Base-by-base conservation (phyloP, 345 rosid genomes). In the Linum usitatissimum region DNA sequence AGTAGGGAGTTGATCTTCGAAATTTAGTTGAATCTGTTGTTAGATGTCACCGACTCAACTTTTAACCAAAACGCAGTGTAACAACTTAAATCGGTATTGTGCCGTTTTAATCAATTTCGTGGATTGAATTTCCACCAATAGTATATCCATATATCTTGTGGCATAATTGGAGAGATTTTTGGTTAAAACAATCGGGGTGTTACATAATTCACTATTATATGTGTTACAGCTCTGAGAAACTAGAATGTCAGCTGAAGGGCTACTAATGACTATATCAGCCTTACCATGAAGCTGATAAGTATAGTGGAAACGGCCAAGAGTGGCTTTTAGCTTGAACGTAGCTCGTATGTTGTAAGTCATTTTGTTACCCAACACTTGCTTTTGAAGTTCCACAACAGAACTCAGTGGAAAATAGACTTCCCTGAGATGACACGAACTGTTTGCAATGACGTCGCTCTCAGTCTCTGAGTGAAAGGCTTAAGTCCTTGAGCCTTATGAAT, bases 201-300 rank as follows among this genome's bases (percentile, higher is more conserved):
- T n/a, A n/a, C n/a, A n/a, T n/a, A n/a, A n/a, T n/a, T n/a, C n/a
- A n/a, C n/a, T n/a, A n/a, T n/a, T 79, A 68, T 73, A 84, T 21
- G 88, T 83, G 54, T 73, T 79, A 80, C 96, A 89, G 65, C 59
- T 77, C 55, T 74, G 80, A 61, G 75, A 72, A 45, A 87, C 76
- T 38, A 92, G 71, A n/a, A 73, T 75, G 21, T 96, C 98, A 0
- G 74, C 72, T 28, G 98, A 96, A 28, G 96, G 98, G 70, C 91
- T 78, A 1, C 83, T 77, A 82, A 84, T 71, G 56, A 73, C 72
- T 30, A 86, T 66, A 72, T 78, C 86, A 73, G 96, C 89, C 70
- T 82, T 80, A 18, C 82, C 80, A 36, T 89, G 96, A 63, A 89
- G 65, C 91, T 84, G 75, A 77, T 85, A 87, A 51, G 91, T 81